Base-by-base conservation (phyloP, 2,329 filamentous ascomycete species). In the Fusarium sp. region DNA sequence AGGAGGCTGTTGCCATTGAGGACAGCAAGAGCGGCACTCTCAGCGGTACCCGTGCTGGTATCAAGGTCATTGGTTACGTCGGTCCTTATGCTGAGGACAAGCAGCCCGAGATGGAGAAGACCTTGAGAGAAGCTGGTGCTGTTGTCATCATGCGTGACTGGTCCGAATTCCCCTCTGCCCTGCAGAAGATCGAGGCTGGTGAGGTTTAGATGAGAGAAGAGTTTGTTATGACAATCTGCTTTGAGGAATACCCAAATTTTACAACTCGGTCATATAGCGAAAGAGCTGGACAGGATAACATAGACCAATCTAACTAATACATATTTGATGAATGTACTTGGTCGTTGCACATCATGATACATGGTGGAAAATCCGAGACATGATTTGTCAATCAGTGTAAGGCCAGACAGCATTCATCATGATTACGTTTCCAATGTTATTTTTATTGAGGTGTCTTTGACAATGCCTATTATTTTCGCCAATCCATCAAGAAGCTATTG, bases 1-100 rank as follows among this genome's bases (percentile, higher is more conserved):
- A 83, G 46, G 90, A 97, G 84, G 89, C 87, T 70, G 85, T 97
- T 33, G 92, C 94, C 26, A 88, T 97, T 62, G 94, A 97, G 84
- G 94, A 97, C 83, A 93, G 90, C 84, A 93, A 92, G 86, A 93
- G 90, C 72, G 94, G 94, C 65, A 92, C 92, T 42, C 87, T 91
- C 60, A 93, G 92, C 70, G 85, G 80, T 61, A 89, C 90, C 75
- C 86, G 92, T 63, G 94, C 94, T 18, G 88, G 89, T 50, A 96
- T 97, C 76, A 91, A 88, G 66, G 89, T 91, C 67, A 89, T 97
- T 73, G 94, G 90, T 57, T 97, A 97, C 80, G 91, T 96, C 31
- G 94, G 94, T 37, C 91, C 91, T 59, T 96, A 95, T 80, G 82
- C 83, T 51, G 81, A 81, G 18, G 84, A 84, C 36, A 86, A 91